These are phyloP conservation scores for button mushroom (Agaricus bisporus) DNA, from an alignment of 768 basidiomycete genomes.

Conservation along the genomic window DNA sequence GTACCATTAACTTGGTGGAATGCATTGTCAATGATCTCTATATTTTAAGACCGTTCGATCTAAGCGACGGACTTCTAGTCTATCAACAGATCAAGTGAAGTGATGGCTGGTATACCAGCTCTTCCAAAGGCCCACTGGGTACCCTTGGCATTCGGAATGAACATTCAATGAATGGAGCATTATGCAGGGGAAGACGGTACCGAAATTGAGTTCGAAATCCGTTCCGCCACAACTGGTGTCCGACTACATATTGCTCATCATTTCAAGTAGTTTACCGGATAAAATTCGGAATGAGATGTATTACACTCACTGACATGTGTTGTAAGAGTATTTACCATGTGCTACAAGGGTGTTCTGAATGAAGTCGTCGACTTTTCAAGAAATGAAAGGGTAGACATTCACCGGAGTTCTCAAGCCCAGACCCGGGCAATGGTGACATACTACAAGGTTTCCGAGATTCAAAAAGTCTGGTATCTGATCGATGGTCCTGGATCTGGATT, in stretches of 20 bases:
- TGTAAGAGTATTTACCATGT: not conserved
- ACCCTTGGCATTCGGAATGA: slow-evolving; percentile 70
- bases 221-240: slow-evolving; percentile 16
- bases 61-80: no score
- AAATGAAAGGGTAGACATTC: slow-evolving; percentile 75
- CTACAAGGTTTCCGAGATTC: slow-evolving; percentile 48
- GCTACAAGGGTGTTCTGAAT: slow-evolving; percentile 49
- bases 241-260: no score
- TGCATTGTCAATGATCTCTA: not conserved
- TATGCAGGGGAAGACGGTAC: slow-evolving; percentile 67
- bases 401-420: slow-evolving; percentile 60
- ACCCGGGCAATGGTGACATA: slow-evolving; percentile 54
- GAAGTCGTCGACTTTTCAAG: slow-evolving; percentile 68
- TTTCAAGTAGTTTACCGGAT: slow-evolving; percentile 33
- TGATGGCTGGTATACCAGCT: no score
- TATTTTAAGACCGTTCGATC: no score
- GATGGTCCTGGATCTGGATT: no score
- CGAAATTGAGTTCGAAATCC: slow-evolving; percentile 34
- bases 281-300: slow-evolving; percentile 41
- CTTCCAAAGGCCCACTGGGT: slow-evolving; percentile 14
- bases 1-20: not conserved
- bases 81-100: slow-evolving; percentile 41
- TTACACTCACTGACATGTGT: not conserved
- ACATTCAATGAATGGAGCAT: slow-evolving; percentile 62
- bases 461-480: no score